A percentile compares a stretch with the other conserved stretches of the same genome.
These are phyloP conservation scores for Xylariaceae sp. DNA, from an alignment of 2,329 filamentous ascomycete genomes.

Conservation along the genomic window DNA sequence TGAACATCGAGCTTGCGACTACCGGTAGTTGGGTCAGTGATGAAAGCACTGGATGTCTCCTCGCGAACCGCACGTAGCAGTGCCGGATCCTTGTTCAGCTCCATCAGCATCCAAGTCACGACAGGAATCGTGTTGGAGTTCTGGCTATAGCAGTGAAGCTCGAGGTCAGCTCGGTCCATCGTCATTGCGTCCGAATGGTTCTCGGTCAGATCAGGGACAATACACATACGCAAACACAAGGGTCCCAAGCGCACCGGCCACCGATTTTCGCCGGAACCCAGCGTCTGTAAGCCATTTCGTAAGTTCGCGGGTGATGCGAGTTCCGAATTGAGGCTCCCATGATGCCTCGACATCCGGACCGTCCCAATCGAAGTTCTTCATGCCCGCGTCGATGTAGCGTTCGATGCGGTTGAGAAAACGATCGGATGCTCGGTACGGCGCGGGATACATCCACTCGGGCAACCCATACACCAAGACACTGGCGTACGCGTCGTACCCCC, in stretches of 20 bases:
- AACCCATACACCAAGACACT: conserved; percentile 1
- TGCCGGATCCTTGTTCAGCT: conserved; percentile 1
- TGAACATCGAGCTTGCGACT: background rate
- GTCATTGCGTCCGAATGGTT: background rate
- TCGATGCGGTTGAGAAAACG: conserved; percentile 1
- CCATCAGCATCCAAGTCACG: background rate
- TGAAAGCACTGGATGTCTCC: background rate
- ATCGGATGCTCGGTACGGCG: background rate
- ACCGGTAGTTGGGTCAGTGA: background rate
- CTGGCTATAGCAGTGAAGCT: background rate
- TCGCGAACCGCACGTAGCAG: background rate
- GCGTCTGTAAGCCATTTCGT: conserved; percentile 1
- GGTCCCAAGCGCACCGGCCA: background rate
- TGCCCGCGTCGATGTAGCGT: background rate
- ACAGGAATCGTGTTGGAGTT: conserved; percentile 1
- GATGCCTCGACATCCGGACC: background rate
- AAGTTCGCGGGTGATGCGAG: conserved; percentile 1
- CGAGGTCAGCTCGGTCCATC: background rate
- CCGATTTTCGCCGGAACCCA: background rate
- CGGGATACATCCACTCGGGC: conserved; percentile 1
- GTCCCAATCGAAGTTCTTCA: conserved; percentile 1
- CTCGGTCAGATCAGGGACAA: background rate
- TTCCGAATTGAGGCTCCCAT: conserved; percentile 1
- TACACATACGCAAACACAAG: background rate
- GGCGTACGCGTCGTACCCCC: conserved; percentile 1